A percentile compares a stretch with the other conserved stretches of the same genome.
These are phyloP conservation scores for Glomus cerebriforme DNA, from an alignment of 192 early-diverging fungal species.

Conservation along the genomic window DNA sequence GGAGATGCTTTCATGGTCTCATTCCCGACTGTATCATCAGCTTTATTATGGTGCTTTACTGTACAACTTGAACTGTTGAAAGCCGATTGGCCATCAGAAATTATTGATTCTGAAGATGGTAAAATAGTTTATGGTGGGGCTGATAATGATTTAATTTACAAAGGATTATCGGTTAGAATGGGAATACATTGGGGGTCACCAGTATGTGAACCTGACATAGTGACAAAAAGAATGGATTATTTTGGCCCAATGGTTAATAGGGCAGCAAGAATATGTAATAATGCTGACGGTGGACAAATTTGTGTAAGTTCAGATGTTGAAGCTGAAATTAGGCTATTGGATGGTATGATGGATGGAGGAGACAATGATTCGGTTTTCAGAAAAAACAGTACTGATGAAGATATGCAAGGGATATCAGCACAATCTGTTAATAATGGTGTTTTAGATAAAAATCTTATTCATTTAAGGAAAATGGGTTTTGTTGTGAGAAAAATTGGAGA, in stretches of 20 bases:
- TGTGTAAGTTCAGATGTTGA: constrained; percentile 84
- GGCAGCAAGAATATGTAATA: constrained; percentile 77
- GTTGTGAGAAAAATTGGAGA: constrained; percentile 78
- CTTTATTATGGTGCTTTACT: constrained; percentile 85
- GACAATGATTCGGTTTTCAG: constrained; percentile 29
- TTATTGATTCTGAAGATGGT: constrained; percentile 76
- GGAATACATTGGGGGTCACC: constrained; percentile 90
- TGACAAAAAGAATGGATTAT: constrained; percentile 94
- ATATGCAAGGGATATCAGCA: constrained; percentile 31
- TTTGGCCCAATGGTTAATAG: constrained; percentile 94
- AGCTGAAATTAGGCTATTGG: constrained; percentile 39
- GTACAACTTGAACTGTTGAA: constrained; percentile 79
- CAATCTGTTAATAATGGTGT: constrained; percentile 17
- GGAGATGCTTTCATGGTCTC: constrained; percentile 95
- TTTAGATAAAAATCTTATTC: constrained; percentile 52
- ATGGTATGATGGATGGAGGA: constrained; percentile 36
- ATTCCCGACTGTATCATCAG: constrained; percentile 78
- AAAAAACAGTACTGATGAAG: constrained; percentile 33
- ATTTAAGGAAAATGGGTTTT: constrained; percentile 70
- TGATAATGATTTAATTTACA: constrained; percentile 67
- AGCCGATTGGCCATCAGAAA: constrained; percentile 87
- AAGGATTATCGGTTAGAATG: constrained; percentile 90
- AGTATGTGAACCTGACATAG: constrained; percentile 83
- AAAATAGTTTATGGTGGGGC: constrained; percentile 66
- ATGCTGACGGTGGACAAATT: constrained; percentile 89